Evolutionary conservation across 2,329 filamentous ascomycete genomes (phyloP), one percentile per base, ranked within the genome.

Genomic region (Epichloe baconii): DNA sequence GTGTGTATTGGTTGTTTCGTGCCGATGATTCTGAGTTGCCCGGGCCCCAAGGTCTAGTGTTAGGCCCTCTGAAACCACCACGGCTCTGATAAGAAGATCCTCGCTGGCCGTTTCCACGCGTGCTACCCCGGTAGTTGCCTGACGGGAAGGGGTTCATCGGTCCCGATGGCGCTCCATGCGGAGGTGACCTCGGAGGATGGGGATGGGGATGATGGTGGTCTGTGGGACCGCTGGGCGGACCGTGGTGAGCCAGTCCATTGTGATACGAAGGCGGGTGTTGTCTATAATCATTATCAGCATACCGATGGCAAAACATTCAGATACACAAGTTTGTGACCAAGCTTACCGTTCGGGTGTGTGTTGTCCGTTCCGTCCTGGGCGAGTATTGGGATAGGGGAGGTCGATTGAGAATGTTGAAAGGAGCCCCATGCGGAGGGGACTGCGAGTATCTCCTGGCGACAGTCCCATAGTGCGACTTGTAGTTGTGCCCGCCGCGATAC

Each of bases 1-100:
- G 37, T 5, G 52, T 40, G 19, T 55, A 7, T 23, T 44, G 50
- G 17, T 53, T 45, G 34, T 49, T 56, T 47, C 59, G 56, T 41
- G 57, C 50, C 11, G 57, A 46, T 17, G 59, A 54, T 3, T 55
- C 57, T 52, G 58, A 56, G 15, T 55, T 59, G 35, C 51, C 52
- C 5, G 80, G 75, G 51, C 78, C 85, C 85, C 87, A 90, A 44
- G 88, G 86, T 80, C 67, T 82, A 75, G 71, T 84, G 78, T 68
- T 82, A 71, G 55, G 72, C 37, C 81, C 80, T 48, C 83, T 76
- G 53, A 76, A 72, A 26, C 69, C 69, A 41, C 74, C 74, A 47
- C 79, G 71, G 34, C 68, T 70, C 49, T 83, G 77, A 59, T 81
- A 84, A 15, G 72, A 70, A 40, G 76, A 75, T 19, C 78, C 79